A percentile compares a stretch with the other conserved stretches of the same genome.
phyloP scores from a whole-genome alignment of 345 rosid species.

The Rhodamnia rubescens region DNA sequence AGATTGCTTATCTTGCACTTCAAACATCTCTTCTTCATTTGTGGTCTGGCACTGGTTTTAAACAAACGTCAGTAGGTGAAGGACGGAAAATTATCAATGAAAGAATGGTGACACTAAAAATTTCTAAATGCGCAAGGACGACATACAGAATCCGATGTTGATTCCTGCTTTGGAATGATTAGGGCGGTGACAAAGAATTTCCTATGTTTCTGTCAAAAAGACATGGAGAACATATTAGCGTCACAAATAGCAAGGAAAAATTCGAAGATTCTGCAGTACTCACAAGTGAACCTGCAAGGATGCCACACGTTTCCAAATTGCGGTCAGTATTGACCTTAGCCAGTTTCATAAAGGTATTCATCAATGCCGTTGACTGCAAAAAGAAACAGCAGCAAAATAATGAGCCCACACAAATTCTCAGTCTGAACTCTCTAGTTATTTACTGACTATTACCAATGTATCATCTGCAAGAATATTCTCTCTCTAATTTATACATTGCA shows the following conservation, averaged over 20 bases:
- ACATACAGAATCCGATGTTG: constrained; percentile 84
- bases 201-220: constrained; percentile 63
- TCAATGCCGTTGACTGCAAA: constrained; percentile 77
- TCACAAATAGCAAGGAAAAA: not conserved
- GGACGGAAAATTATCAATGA: not conserved
- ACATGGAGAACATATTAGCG: constrained; percentile 9
- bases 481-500: not conserved
- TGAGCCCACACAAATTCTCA: not conserved
- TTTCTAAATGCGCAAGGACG: not conserved
- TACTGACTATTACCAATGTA: not conserved
- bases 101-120: not conserved
- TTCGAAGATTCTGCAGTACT: constrained; percentile 13
- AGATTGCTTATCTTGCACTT: constrained; percentile 86
- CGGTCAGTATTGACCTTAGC: constrained; percentile 79
- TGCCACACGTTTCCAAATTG: constrained; percentile 94
- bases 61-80: not conserved
- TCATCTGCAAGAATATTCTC: not conserved
- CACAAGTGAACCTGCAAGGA: constrained; percentile 94
- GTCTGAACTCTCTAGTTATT: not conserved
- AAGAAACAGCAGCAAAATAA: constrained; percentile 1
- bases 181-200: constrained; percentile 82
- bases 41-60: constrained; percentile 72
- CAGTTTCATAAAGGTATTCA: constrained; percentile 93
- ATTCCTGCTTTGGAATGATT: constrained; percentile 95
- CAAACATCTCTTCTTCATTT: constrained; percentile 98